phyloP scores from a whole-genome alignment of 2,329 filamentous ascomycete species.

The Botrytis byssoidea region DNA sequence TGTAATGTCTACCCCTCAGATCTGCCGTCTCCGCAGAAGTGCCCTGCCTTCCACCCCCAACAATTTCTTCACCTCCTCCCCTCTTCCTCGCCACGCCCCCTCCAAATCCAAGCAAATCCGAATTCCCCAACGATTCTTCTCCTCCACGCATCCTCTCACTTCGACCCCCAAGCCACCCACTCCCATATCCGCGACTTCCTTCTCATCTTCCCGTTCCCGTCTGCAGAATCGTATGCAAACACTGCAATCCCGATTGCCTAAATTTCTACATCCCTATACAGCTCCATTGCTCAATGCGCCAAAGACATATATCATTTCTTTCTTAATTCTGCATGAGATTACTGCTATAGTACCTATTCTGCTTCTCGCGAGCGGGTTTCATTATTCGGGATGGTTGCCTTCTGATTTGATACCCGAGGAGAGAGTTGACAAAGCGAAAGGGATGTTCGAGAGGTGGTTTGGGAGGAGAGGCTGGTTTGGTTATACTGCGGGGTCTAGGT shows the following conservation, averaged over 20 bases:
- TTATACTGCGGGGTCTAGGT: conserved; percentile 39
- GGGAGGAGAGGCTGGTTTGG: conserved; percentile 78
- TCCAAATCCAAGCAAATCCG: neutral
- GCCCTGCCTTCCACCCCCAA: neutral
- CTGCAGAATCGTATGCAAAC: neutral
- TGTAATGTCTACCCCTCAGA: neutral
- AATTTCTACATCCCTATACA: conserved; percentile 67
- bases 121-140: conserved; percentile 4
- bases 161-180: neutral
- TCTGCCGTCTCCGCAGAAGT: neutral
- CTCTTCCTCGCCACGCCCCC: neutral
- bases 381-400: conserved; percentile 76
- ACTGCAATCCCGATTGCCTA: conserved; percentile 45
- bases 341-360: conserved; percentile 82
- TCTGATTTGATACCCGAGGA: conserved; percentile 23
- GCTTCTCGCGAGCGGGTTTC: conserved; percentile 72
- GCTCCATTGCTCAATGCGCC: conserved; percentile 71
- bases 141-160: neutral
- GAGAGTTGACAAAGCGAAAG: conserved; percentile 47
- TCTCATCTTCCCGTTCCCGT: neutral
- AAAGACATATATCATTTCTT: conserved; percentile 77
- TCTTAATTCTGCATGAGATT: conserved; percentile 86
- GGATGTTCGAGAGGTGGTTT: conserved; percentile 75
- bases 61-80: neutral
- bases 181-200: neutral